Evolutionary conservation across 164 flowering plant genomes (phyloP).

Genomic region (Cinnamomum micranthum): DNA sequence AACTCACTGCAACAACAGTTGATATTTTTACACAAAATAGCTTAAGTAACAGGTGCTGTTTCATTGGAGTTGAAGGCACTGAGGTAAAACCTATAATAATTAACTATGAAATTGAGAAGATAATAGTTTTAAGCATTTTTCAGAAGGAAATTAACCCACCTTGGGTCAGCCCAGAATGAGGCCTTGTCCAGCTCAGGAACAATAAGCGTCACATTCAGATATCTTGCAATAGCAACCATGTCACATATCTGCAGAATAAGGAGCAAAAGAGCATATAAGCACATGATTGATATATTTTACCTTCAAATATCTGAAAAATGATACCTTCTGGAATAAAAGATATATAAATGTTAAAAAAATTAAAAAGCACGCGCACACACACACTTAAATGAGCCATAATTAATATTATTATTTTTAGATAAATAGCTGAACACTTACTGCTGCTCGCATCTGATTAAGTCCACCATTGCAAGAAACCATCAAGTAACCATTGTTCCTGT

Average conservation of each 20-base stretch:
- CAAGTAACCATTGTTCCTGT: constrained; percentile 88
- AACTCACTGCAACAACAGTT: constrained; percentile 60
- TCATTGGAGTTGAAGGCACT: background rate
- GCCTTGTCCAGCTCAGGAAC: constrained; percentile 95
- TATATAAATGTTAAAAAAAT: background rate
- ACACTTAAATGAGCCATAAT: no score
- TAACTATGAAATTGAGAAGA: background rate
- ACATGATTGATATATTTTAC: background rate
- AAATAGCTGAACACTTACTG: constrained; percentile 36
- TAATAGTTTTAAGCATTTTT: background rate
- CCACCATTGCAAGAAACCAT: constrained; percentile 97
- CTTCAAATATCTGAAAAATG: background rate
- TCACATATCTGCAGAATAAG: constrained; percentile 72
- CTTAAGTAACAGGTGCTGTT: background rate
- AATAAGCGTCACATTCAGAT: constrained; percentile 79
- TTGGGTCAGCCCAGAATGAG: constrained; percentile 95
- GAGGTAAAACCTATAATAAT: background rate
- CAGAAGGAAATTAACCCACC: constrained; percentile 34
- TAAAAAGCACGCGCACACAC: background rate
- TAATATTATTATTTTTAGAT: background rate
- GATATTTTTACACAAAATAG: background rate
- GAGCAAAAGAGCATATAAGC: background rate
- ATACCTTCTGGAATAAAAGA: background rate
- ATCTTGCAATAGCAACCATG: constrained; percentile 94
- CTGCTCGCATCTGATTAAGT: constrained; percentile 92